These are phyloP conservation scores for Sporormia fimetaria DNA, from an alignment of 495 filamentous ascomycete species.

Conservation along the genomic window DNA sequence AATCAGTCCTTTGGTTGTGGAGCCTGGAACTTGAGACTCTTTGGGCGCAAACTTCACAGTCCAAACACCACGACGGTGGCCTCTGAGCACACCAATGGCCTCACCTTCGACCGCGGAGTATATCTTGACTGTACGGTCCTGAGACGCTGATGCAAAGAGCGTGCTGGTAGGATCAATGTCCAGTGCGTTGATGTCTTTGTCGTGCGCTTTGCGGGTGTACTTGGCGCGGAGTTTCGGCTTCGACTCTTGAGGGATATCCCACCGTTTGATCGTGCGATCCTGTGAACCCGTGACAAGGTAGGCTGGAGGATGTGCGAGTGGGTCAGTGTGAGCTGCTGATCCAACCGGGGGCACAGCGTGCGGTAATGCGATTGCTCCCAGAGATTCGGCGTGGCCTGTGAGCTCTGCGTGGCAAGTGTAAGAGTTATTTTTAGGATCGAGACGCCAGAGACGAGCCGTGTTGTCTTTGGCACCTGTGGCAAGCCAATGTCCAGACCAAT, in stretches of 20 bases:
- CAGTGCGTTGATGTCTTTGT: conserved; percentile 97
- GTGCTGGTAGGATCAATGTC: conserved; percentile 55
- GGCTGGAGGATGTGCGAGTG: conserved; percentile 65
- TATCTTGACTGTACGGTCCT: conserved; percentile 93
- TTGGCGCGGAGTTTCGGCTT: conserved; percentile 34
- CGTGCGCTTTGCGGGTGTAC: conserved; percentile 87
- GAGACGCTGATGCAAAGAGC: conserved; percentile 87
- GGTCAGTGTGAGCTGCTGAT: conserved; percentile 52
- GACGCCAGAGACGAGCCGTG: conserved; percentile 77
- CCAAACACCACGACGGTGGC: conserved; percentile 92
- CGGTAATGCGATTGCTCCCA: conserved; percentile 84
- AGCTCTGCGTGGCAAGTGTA: conserved; percentile 72
- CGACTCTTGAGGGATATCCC: conserved; percentile 51
- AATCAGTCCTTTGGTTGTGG: conserved; percentile 56
- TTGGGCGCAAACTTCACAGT: conserved; percentile 77
- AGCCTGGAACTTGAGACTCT: conserved; percentile 56
- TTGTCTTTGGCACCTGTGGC: conserved; percentile 96
- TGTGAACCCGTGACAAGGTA: conserved; percentile 87
- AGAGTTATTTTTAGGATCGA: conserved; percentile 63
- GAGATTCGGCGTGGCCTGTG: conserved; percentile 84
- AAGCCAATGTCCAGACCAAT: conserved; percentile 95
- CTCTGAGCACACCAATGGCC: conserved; percentile 74
- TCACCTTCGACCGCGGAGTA: conserved; percentile 86
- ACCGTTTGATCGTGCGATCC: conserved; percentile 87
- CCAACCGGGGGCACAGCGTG: conserved; percentile 49